Evolutionary conservation across 495 filamentous ascomycete species (phyloP), one percentile per base, ranked within the genome.

Genomic region (Alectoria sarmentosa): DNA sequence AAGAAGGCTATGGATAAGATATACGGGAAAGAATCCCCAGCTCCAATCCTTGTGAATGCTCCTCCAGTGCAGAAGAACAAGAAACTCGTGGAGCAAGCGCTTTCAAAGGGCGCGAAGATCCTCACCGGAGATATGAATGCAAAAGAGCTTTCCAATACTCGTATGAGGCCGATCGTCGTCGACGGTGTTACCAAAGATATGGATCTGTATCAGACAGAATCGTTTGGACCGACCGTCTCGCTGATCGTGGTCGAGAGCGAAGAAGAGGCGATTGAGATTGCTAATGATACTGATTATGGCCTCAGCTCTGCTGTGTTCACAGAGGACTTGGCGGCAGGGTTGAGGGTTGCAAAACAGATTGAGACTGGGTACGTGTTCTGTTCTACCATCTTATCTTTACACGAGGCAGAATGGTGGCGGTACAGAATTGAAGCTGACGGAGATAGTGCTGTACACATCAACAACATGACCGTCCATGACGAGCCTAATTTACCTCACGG

Each of bases 401-500:
- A 60, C 56, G n/a, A 63, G 68, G 6, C 36, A 38, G 1, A 21
- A 15, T 14, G 28, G 21, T 34, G 1, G 48, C 21, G 7, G 28
- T 32, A 28, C 8, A 52, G 46, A 49, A 59, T 65, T 21, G 52
- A 67, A 69, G 48, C 28, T 49, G 5, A 61, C 23, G 23, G 6
- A 2, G 0, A 54, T 26, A 67, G 78, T 13, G 88, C 88, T 32
- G 89, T 97, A 36, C 92, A 96, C 73, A 92, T 96, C 71, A 97
- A 97, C 73, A 81, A 78, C 41, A 86, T 91, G 83, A 90, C 86
- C 4, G 80, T 96, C 1, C 91, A 96, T 71, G 92, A 97, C 66
- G 92, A 96, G 76, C 74, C 84, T 17, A 78, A 77, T 26, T 71
- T 96, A 63, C 90, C 92, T 8, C 91, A 96, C 75, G 92, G 92